phyloP scores from a whole-genome alignment of 441 rosid species.

The Eruca vesicaria region DNA sequence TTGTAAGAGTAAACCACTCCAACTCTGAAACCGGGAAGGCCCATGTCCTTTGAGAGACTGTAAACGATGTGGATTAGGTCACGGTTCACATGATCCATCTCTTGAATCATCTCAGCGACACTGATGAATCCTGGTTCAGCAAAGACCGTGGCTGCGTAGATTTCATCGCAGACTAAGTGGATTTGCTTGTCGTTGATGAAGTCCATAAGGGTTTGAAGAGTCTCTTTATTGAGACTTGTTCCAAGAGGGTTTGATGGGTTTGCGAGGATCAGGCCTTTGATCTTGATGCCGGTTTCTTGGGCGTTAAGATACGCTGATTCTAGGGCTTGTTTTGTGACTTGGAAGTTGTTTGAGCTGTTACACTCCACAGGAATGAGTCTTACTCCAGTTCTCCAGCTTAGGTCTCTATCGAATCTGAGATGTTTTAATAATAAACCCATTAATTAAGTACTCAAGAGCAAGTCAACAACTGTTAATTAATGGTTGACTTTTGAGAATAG shows the following conservation, averaged over 20 bases:
- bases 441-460: constrained; percentile 8
- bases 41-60: constrained; percentile 69
- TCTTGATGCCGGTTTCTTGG: constrained; percentile 39
- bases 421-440: not conserved
- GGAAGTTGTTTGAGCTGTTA: constrained; percentile 50
- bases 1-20: constrained; percentile 60
- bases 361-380: constrained; percentile 46
- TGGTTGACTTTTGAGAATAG: constrained; percentile 9
- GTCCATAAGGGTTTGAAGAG: constrained; percentile 36
- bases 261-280: constrained; percentile 56
- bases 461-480: constrained; percentile 19
- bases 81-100: constrained; percentile 40
- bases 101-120: constrained; percentile 49
- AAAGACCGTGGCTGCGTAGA: constrained; percentile 57
- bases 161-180: constrained; percentile 65
- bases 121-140: constrained; percentile 45
- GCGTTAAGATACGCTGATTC: constrained; percentile 48
- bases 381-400: constrained; percentile 61
- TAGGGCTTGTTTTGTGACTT: constrained; percentile 41
- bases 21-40: constrained; percentile 56
- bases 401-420: constrained; percentile 50
- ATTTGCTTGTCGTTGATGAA: constrained; percentile 46
- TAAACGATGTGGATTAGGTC: constrained; percentile 52
- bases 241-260: constrained; percentile 71
- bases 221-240: constrained; percentile 38